Base-by-base conservation (phyloP, 169 alveolate species). In the Eimeria sp. region DNA sequence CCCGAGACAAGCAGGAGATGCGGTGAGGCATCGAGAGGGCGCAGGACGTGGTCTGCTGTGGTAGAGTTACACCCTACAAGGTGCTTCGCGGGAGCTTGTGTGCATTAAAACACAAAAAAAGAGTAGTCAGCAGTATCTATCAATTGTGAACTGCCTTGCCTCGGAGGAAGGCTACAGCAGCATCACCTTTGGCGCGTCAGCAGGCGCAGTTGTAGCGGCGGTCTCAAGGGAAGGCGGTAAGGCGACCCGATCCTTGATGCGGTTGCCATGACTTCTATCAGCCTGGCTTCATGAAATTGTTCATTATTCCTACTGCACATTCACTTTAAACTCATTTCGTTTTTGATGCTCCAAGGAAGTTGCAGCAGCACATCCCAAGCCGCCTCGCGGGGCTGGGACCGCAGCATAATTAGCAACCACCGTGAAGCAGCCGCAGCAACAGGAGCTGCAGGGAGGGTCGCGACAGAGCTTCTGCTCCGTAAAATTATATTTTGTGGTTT, bases 301-400 rank as follows among this genome's bases (percentile, higher is more conserved):
- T 27, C 66, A 11, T 46, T 43, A 49, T 52, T 18, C 43, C 43
- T 18, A 49, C 2, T 52, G 23, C 54, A 2, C 40, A 16, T 23
- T 56, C n/a, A 54, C 13, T 56, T 25, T 54, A 52, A 56, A 14
- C 33, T 3, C 54, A n/a, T 56, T 82, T 56, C 16, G 30, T 6
- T 33, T 52, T 8, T 16, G 14, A 33, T 30, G 40, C 4, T 8
- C 10, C 16, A 30, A 25, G 56, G 74, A 82, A 33, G 58, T 33
- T 23, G 90, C 18, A 82, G 56, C 72, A 30, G 71, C 89, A 49
- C 9, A 46, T 13, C 90, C 16, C 76, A 40, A 27, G 74, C 76
- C 68, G 90, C 90, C 90, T 54, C 64, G 40, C 54, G 90, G 72
- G 72, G 90, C 90, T 82, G 74, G 80, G 80, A 71, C 80, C 80